These are phyloP conservation scores for Linanthus parryae DNA, from an alignment of 148 eudicot species.

Conservation along the genomic window DNA sequence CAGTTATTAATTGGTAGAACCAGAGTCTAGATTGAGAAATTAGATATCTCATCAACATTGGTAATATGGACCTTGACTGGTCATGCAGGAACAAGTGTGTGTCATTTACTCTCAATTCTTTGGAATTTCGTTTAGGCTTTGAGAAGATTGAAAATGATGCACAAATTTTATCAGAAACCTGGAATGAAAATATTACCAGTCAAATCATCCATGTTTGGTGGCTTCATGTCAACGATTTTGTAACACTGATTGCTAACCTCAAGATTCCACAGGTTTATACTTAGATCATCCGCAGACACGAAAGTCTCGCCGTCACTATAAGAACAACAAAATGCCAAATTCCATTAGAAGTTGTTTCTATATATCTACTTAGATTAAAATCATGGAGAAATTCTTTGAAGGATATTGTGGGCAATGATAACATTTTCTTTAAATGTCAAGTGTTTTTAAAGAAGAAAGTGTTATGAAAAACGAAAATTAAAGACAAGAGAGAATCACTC, in stretches of 20 bases:
- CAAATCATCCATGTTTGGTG: conserved; percentile 51
- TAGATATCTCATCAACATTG: not conserved
- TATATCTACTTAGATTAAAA: too few species aligned
- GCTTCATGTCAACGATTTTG: conserved; percentile 51
- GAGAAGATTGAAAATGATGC: not conserved
- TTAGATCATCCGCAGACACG: conserved; percentile 48
- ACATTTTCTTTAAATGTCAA: too few species aligned
- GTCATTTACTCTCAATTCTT: too few species aligned
- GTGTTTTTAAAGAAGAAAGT: too few species aligned
- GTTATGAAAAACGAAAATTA: too few species aligned
- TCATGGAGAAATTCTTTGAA: too few species aligned
- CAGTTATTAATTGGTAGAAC: too few species aligned
- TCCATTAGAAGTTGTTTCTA: too few species aligned
- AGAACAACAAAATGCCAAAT: not conserved
- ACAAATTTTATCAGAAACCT: conserved; percentile 5
- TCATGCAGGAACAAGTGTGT: too few species aligned
- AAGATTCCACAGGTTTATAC: conserved; percentile 56
- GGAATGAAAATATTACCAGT: conserved; percentile 26
- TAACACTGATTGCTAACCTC: conserved; percentile 50
- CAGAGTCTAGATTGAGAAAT: too few species aligned
- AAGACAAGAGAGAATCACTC: not conserved
- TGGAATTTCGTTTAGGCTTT: too few species aligned
- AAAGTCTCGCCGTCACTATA: conserved; percentile 54
- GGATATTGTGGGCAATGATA: too few species aligned
- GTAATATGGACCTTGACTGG: not conserved